Evolutionary conservation across 2,329 filamentous ascomycete genomes (phyloP).

Genomic region (Cytospora schulzeri): DNA sequence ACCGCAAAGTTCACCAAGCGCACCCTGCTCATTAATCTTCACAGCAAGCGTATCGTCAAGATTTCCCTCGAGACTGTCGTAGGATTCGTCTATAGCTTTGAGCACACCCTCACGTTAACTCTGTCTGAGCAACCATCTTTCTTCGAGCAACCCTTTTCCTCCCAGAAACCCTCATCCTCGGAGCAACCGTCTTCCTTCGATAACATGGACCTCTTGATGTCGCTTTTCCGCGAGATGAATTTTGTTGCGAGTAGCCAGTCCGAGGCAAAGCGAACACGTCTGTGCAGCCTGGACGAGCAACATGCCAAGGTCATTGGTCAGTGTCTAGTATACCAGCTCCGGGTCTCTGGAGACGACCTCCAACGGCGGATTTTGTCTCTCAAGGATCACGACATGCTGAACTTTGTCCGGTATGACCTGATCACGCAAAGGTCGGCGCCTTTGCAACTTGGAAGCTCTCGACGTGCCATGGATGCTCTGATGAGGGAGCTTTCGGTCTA

Average conservation of each 20-base stretch:
- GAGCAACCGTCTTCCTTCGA: slow-evolving; percentile 49
- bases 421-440: neutral
- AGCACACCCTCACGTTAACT: slow-evolving; percentile 50
- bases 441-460: slow-evolving; percentile 17
- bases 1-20: slow-evolving; percentile 47
- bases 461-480: slow-evolving; percentile 37
- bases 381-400: slow-evolving; percentile 33
- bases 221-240: slow-evolving; percentile 16
- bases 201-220: neutral
- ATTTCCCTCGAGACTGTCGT: slow-evolving; percentile 53
- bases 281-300: slow-evolving; percentile 33
- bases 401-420: slow-evolving; percentile 32
- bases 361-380: slow-evolving; percentile 35
- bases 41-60: slow-evolving; percentile 41
- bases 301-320: slow-evolving; percentile 42
- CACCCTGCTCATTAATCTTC: slow-evolving; percentile 44
- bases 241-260: slow-evolving; percentile 11
- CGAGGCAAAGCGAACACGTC: slow-evolving; percentile 33
- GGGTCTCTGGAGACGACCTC: slow-evolving; percentile 34
- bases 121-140: slow-evolving; percentile 53
- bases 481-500: slow-evolving; percentile 36
- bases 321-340: slow-evolving; percentile 49
- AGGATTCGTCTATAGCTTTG: slow-evolving; percentile 44
- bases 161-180: slow-evolving; percentile 32
- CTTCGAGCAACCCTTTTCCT: neutral